Evolutionary conservation across 140 eudicot species (phyloP), one percentile per base, ranked within the genome.

Genomic region (Senecio squalidus): DNA sequence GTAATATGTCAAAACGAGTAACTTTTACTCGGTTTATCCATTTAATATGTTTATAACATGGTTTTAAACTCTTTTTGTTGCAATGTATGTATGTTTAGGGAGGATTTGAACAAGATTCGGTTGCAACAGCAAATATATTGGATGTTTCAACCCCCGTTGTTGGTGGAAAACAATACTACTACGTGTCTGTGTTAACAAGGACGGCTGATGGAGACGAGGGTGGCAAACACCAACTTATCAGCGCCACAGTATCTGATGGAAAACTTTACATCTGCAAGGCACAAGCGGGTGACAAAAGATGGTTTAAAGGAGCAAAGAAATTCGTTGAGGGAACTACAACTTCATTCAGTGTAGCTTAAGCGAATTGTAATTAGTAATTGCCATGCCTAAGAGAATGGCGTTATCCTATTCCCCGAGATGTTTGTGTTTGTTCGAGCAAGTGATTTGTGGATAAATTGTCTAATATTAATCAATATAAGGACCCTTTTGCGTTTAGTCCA

Each of bases 211-310:
- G 98, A 64, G 93, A 84, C 20, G 98, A 92, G 59, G 98, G 98
- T 6, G 98, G 98, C 27, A 92, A 87, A 63, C 98, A 92, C 73
- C 98, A 92, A 44, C 43, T 92, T 73, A 87, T 92, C 29, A 61
- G 75, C 2, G 96, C 98, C 62, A 84, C 96, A 0, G 89, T 92
- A 23, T 48, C 72, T 6, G 88, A 72, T 16, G 99, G 99, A 7
- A 93, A 93, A 76, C 96, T 93, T 10, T 93, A 93, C 71, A 93
- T 93, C 23, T 72, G 82, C 85, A 93, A 93, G 80, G 94, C 99
- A 2, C 96, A 93, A 75, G 96, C 99, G 1, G 99, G 99, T 25
- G 99, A 93, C 85, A 93, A 93, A 74, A 84, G 99, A 81, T 93
- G 99, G 99, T 93, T 93, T 66, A 93, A 93, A 50, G 99, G 99